These are phyloP conservation scores for Eimeria necatrix DNA, from an alignment of 169 alveolate species.

Conservation along the genomic window DNA sequence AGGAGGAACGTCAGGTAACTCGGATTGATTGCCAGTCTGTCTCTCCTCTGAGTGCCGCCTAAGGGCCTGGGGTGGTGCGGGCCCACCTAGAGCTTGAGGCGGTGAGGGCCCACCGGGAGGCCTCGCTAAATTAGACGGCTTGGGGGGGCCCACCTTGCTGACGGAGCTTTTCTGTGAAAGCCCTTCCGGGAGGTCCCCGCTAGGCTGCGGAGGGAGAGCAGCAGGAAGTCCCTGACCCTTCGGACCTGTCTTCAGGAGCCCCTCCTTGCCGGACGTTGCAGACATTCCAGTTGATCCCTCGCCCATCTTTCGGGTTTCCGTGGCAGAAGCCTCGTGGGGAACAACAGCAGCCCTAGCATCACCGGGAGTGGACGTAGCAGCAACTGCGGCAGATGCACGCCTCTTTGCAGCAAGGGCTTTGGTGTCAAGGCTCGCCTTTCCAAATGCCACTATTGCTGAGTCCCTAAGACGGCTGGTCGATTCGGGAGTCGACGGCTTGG, in stretches of 20 bases:
- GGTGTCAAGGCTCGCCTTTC: neutral
- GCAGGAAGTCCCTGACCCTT: too few species aligned
- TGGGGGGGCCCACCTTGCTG: neutral
- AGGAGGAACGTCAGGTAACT: neutral
- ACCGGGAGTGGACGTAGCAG: conserved; percentile 4
- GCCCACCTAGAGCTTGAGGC: too few species aligned
- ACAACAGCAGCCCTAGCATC: neutral
- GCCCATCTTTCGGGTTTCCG: neutral
- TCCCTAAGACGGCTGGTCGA: neutral
- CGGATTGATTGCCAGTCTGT: too few species aligned
- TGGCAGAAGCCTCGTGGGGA: neutral
- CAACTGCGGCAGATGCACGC: conserved; percentile 21
- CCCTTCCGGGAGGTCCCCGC: neutral
- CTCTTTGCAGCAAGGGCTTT: conserved; percentile 26
- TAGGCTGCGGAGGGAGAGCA: too few species aligned
- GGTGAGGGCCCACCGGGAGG: too few species aligned
- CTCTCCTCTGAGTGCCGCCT: too few species aligned
- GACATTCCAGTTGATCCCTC: neutral
- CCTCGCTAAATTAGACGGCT: neutral
- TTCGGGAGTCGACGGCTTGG: conserved; percentile 8
- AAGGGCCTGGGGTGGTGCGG: too few species aligned
- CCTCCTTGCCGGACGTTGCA: neutral
- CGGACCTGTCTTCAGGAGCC: neutral
- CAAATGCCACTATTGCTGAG: conserved; percentile 44
- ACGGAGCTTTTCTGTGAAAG: neutral